These are phyloP conservation scores for Wickerhamiella nectarea DNA, from an alignment of 805 yeast species.

Conservation along the genomic window DNA sequence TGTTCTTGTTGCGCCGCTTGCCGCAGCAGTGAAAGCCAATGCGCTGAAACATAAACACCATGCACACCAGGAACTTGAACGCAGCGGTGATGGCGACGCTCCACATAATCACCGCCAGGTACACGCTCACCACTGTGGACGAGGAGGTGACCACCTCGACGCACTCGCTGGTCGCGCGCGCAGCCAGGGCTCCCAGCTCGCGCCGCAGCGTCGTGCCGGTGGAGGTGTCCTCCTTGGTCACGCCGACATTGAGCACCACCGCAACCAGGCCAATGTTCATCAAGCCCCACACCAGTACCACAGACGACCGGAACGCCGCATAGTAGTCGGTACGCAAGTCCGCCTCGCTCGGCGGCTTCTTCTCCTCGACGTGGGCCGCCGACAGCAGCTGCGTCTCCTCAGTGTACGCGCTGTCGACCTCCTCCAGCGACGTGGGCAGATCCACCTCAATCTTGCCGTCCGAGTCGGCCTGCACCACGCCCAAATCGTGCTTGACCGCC, in stretches of 20 bases:
- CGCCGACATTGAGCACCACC: slow-evolving; percentile 67
- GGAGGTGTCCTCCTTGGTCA: slow-evolving; percentile 12
- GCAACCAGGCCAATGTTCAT: slow-evolving; percentile 74
- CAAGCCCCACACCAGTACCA: slow-evolving; percentile 80
- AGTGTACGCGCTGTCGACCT: slow-evolving; percentile 62
- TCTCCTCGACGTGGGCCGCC: slow-evolving; percentile 24
- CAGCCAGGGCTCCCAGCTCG: slow-evolving; percentile 3
- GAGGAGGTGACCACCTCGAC: slow-evolving; percentile 24
- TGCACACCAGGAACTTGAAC: slow-evolving; percentile 67
- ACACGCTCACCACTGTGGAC: slow-evolving; percentile 29
- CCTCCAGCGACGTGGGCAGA: slow-evolving; percentile 61
- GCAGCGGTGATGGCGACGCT: slow-evolving; percentile 82
- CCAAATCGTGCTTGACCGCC: slow-evolving; percentile 51
- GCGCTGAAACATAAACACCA: slow-evolving; percentile 34
- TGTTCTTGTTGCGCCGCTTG: background rate
- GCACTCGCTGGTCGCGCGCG: slow-evolving; percentile 15
- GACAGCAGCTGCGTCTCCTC: slow-evolving; percentile 47
- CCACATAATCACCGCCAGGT: slow-evolving; percentile 81
- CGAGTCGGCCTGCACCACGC: slow-evolving; percentile 61
- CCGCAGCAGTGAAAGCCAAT: slow-evolving; percentile 6
- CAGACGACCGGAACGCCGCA: slow-evolving; percentile 79
- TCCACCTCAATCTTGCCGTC: slow-evolving; percentile 56
- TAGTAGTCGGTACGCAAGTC: slow-evolving; percentile 68
- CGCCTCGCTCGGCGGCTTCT: slow-evolving; percentile 26
- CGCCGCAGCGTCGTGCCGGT: slow-evolving; percentile 17